Conservation (phyloP, 495 filamentous ascomycete genomes). For the Penicillium waksmanii region DNA sequence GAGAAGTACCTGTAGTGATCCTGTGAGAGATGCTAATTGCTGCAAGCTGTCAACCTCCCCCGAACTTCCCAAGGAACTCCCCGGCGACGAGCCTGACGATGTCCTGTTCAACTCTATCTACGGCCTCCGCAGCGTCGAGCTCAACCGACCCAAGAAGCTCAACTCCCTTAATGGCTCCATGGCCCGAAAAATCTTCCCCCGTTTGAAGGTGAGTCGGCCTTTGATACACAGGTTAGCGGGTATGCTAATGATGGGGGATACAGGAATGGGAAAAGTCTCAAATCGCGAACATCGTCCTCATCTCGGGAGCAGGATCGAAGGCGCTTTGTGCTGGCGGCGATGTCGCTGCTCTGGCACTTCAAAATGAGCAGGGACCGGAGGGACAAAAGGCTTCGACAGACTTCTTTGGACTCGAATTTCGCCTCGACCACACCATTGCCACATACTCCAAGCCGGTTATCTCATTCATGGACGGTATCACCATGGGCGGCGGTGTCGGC, state of each 20-base stretch:
- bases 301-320: slow-evolving; percentile 82
- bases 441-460: slow-evolving; percentile 92
- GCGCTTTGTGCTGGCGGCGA: slow-evolving; percentile 96
- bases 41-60: slow-evolving; percentile 61
- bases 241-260: slow-evolving; percentile 25
- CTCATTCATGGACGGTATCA: slow-evolving; percentile 96
- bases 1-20: neutral
- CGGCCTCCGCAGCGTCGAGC: slow-evolving; percentile 88
- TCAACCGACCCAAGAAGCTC: slow-evolving; percentile 88
- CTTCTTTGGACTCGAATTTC: slow-evolving; percentile 92
- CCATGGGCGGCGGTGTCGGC: slow-evolving; percentile 97
- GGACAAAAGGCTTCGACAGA: slow-evolving; percentile 72
- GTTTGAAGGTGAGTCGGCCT: slow-evolving; percentile 60
- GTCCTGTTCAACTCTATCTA: slow-evolving; percentile 87
- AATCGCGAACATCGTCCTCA: slow-evolving; percentile 87
- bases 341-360: slow-evolving; percentile 72
- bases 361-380: slow-evolving; percentile 67
- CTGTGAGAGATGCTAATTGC: slow-evolving; percentile 10
- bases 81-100: slow-evolving; percentile 80
- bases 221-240: neutral
- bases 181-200: slow-evolving; percentile 86
- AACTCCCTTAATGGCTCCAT: slow-evolving; percentile 94
- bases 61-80: slow-evolving; percentile 54
- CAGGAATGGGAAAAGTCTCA: slow-evolving; percentile 93
- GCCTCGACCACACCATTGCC: slow-evolving; percentile 92